Base-by-base conservation (phyloP, 164 flowering plant genomes). In the Buxus sempervirens region DNA sequence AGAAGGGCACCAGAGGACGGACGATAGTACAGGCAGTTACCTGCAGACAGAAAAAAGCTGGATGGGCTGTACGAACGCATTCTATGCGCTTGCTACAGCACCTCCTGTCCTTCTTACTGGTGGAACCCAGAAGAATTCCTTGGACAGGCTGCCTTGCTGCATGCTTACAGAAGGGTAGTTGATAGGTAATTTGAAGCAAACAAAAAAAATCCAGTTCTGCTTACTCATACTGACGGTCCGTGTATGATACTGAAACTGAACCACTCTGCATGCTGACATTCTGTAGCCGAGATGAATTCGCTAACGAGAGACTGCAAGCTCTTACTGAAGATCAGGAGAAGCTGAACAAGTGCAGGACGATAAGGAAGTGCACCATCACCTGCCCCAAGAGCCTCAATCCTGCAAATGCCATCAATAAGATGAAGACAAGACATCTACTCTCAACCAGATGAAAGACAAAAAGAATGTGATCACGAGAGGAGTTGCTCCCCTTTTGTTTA, bases 61-160 rank as follows among this genome's bases (percentile, higher is more conserved):
- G 93, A 93, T 78, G 98, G 95, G 20, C 53, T 83, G 7, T 90
- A 92, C 54, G 98, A 87, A 75, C 90, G 95, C 63, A 89, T 89
- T 45, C 62, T 84, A 6, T 89, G 97, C 68, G 93, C 93, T 70
- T 89, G 97, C 57, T 91, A 91, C 32, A 84, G 74, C 25, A 70
- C 87, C 8, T 79, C 91, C 5, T 89, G 97, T 72, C 95, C 97
- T 57, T 77, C 91, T 0, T 91, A 90, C 60, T 92, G 93, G 97
- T 90, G 93, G 94, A 90, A 88, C 62, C 88, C 92, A 0, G 94
- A 90, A 54, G 83, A 85, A 77, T 92, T 82, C 65, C 78, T 76
- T 16, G 93, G 93, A 7, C 91, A 93, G 0, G 93, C 97, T 1
- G 80, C 90, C 2, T 68, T 91, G 69, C 79, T 90, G 54, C 89